Conservation (phyloP, 768 basidiomycete species). For the Rossbeevera mucosa region DNA sequence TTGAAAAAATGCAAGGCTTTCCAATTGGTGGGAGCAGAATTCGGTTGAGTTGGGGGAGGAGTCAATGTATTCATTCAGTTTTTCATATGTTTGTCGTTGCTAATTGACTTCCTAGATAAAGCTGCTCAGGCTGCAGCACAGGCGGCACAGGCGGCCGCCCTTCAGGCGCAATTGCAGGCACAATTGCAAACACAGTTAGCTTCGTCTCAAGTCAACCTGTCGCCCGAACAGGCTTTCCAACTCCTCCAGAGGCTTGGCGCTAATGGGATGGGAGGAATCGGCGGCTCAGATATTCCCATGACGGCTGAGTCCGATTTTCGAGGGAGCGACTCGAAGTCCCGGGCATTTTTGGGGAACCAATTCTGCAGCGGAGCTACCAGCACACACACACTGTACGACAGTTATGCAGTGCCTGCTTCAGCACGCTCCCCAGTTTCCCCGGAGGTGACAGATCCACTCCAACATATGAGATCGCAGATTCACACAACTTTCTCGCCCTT, state of each 20-base stretch:
- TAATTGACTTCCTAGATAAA: constrained; percentile 53
- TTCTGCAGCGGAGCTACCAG: constrained; percentile 13
- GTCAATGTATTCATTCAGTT: constrained; percentile 58
- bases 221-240: constrained; percentile 60
- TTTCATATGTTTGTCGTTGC: not conserved
- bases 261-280: constrained; percentile 34
- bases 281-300: constrained; percentile 9
- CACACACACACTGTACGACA: constrained; percentile 18
- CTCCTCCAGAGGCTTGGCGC: constrained; percentile 54
- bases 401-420: constrained; percentile 16
- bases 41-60: constrained; percentile 88
- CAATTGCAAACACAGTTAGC: constrained; percentile 33
- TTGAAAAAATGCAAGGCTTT: constrained; percentile 96
- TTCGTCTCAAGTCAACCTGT: constrained; percentile 32
- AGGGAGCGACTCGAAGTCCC: constrained; percentile 26
- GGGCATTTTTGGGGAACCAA: constrained; percentile 19
- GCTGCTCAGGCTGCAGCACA: constrained; percentile 88
- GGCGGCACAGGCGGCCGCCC: constrained; percentile 69
- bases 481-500: constrained; percentile 61
- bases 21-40: constrained; percentile 91
- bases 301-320: constrained; percentile 8
- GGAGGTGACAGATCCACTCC: constrained; percentile 16
- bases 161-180: constrained; percentile 45
- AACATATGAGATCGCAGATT: constrained; percentile 17
- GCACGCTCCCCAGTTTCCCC: constrained; percentile 11